Conservation (phyloP, 73 alveolate species). For the Stentor coeruleus region DNA sequence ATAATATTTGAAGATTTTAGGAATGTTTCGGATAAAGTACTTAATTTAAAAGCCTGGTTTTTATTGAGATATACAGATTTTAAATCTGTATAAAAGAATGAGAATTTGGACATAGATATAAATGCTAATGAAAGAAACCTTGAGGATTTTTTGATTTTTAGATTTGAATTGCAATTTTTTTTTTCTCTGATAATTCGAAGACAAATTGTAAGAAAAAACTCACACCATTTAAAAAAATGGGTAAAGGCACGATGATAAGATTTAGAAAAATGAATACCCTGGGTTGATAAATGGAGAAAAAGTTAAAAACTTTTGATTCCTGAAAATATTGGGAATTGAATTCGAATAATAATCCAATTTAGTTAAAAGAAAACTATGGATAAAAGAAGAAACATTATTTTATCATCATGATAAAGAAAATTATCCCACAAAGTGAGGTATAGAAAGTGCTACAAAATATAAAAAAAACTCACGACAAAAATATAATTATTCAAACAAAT, state of each 20-base stretch:
- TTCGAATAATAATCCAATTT: not conserved
- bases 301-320: not conserved
- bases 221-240: not conserved
- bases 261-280: not conserved
- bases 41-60: not conserved
- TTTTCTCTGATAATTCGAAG: not conserved
- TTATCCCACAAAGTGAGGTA: not conserved
- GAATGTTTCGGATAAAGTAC: not conserved
- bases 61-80: not conserved
- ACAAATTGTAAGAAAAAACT: not conserved
- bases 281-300: not conserved
- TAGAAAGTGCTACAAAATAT: not conserved
- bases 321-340: not conserved
- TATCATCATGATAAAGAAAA: not conserved
- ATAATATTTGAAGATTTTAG: not conserved
- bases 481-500: too few species aligned
- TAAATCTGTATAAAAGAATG: constrained; percentile 15
- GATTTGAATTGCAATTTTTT: constrained; percentile 15
- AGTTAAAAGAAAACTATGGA: constrained; percentile 2
- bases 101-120: not conserved
- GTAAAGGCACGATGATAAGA: not conserved
- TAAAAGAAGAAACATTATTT: not conserved
- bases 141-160: constrained; percentile 26
- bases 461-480: not conserved
- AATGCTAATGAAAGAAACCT: not conserved